These are phyloP conservation scores for Camellia japonica DNA, from an alignment of 148 eudicot species.

Conservation along the genomic window DNA sequence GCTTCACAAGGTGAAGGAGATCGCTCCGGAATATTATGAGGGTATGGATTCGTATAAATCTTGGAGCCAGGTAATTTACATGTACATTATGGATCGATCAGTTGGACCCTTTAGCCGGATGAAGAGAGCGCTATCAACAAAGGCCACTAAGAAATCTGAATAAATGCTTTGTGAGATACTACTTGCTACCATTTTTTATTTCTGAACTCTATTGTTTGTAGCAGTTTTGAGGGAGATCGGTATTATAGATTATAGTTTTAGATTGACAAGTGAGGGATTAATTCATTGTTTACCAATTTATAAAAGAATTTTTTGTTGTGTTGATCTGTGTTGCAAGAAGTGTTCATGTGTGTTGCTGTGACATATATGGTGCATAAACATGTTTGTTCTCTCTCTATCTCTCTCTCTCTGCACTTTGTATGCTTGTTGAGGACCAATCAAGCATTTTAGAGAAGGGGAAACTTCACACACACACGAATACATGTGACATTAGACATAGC, in stretches of 20 bases:
- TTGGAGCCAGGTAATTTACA: constrained; percentile 93
- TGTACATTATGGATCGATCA: constrained; percentile 66
- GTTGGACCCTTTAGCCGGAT: constrained; percentile 85
- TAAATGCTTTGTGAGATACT: not conserved
- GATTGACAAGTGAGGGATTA: not conserved
- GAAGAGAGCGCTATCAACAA: constrained; percentile 55
- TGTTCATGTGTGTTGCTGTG: not conserved
- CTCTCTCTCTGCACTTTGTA: not conserved
- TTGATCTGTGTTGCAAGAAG: not conserved
- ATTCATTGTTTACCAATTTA: not conserved
- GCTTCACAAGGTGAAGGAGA: constrained; percentile 65
- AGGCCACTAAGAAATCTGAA: not conserved
- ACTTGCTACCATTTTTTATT: not conserved
- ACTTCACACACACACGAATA: too few relatives aligned
- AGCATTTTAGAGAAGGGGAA: too few relatives aligned
- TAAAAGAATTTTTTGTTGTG: not conserved
- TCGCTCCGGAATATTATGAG: constrained; percentile 17
- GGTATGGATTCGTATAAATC: constrained; percentile 60
- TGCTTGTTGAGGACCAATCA: too few relatives aligned
- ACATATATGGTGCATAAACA: not conserved
- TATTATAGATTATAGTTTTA: not conserved
- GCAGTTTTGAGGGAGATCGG: not conserved
- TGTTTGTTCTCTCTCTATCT: not conserved
- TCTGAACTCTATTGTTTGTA: not conserved
- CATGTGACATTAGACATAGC: too few relatives aligned